phyloP scores from a whole-genome alignment of 2,329 filamentous ascomycete genomes.

The Mariannaea elegans region DNA sequence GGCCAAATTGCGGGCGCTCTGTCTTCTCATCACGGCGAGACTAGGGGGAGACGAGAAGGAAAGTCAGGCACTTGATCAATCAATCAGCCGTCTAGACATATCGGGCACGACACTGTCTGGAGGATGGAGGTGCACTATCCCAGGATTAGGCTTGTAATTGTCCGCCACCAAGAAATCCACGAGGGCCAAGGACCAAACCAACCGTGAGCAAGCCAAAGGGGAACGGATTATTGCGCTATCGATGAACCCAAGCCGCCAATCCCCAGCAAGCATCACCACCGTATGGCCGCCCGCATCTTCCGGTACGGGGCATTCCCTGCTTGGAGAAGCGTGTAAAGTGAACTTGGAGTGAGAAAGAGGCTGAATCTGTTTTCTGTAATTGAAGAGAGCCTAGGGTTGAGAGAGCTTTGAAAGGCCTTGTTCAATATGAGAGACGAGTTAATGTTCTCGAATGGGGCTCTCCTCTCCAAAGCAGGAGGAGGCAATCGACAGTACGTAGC shows the following conservation, averaged over 20 bases:
- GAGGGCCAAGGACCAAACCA: neutral
- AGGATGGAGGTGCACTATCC: neutral
- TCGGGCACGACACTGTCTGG: neutral
- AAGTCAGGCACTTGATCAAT: neutral
- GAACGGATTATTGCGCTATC: neutral
- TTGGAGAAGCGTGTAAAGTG: slow-evolving; percentile 5
- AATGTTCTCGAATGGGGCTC: no score
- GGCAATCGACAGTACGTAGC: no score
- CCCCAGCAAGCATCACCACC: neutral
- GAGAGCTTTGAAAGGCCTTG: no score
- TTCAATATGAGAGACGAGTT: no score
- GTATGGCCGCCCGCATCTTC: slow-evolving; percentile 6
- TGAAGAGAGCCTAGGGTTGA: no score
- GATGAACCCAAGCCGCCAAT: neutral
- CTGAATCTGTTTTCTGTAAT: neutral
- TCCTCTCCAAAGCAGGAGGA: no score
- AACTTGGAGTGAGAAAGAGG: neutral
- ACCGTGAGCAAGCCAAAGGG: neutral
- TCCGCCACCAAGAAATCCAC: slow-evolving; percentile 5
- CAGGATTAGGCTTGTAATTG: slow-evolving; percentile 9
- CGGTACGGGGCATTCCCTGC: slow-evolving; percentile 10
- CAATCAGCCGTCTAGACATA: neutral
- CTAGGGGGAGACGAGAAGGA: neutral
- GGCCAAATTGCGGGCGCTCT: slow-evolving; percentile 33
- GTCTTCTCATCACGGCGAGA: slow-evolving; percentile 9